Base-by-base conservation (phyloP, 352 stramenopile genomes). In the Pythium myriotylum region DNA sequence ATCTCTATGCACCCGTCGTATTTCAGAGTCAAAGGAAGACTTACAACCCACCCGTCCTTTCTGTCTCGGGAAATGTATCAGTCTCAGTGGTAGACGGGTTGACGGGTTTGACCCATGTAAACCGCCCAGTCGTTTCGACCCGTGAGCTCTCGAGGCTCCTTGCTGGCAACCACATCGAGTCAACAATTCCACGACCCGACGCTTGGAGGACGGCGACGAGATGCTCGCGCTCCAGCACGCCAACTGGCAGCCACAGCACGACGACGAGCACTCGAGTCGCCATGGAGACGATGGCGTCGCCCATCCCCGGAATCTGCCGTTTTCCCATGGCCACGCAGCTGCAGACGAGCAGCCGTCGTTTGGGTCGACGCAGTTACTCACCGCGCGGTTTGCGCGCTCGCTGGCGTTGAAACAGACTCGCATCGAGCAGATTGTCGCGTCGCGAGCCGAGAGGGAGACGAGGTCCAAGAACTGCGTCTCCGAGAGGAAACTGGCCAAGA, bases 371-470 rank as follows among this genome's bases (percentile, higher is more conserved):
- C 56, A 46, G 17, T 41, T 73, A 9, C 52, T 87, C 12, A 52
- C 73, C 0, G 40, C 59, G 35, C 70, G 77, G 45, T 87, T 87
- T 19, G 77, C 77, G 7, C 68, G 59, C 37, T 61, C 69, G 47
- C 61, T 84, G 24, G 55, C 71, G 22, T 41, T 79, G 4, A 51
- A 57, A 41, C 37, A 64, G 9, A 7, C 19, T 16, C 56, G 39
- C 17, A 20, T 7, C 3, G 23, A 55, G 23, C 29, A 56, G 4
- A 4, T 51, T 2, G 13, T 24, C 16, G 24, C 19, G 2, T 10
- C 26, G 29, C 6, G n/a, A 22, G 20, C 3, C 33, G 22, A 35
- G 29, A 35, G 29, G 10, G 29, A 35, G 33, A 32, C 23, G 24
- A 20, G 10, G 43, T 65, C 10, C 33, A 78, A 70, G 45, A 86